Percentiles rank a stretch among this genome's conserved stretches.
Conservation (phyloP, 2,329 filamentous ascomycete genomes). For the Fusarium abutilonis region DNA sequence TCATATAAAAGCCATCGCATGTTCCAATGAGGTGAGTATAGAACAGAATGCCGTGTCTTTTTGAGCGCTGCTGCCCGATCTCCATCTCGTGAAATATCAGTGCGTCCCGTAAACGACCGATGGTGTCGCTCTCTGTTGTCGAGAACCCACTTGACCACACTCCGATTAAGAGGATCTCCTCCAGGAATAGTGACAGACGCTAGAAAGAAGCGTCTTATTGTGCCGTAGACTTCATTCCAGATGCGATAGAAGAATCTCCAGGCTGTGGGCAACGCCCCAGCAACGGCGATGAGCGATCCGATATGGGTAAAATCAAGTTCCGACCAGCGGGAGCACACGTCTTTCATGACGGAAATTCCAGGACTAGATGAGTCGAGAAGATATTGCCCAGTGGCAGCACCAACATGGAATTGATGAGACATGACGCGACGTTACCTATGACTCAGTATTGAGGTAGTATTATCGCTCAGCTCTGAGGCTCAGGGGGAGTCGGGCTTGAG, state of each 20-base stretch:
- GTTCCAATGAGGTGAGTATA: conserved; percentile 58
- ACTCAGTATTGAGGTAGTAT: not conserved
- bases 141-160: conserved; percentile 58
- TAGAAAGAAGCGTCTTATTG: conserved; percentile 55
- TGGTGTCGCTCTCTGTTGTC: conserved; percentile 53
- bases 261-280: conserved; percentile 53
- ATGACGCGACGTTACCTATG: conserved; percentile 19
- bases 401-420: conserved; percentile 40
- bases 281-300: conserved; percentile 57
- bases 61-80: conserved; percentile 55
- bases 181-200: conserved; percentile 56
- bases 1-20: conserved; percentile 61
- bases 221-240: conserved; percentile 53
- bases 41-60: conserved; percentile 54
- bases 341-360: conserved; percentile 50
- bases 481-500: conserved; percentile 2
- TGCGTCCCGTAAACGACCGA: conserved; percentile 57
- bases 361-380: conserved; percentile 48
- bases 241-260: conserved; percentile 52
- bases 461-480: conserved; percentile 12
- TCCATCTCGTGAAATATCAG: conserved; percentile 48
- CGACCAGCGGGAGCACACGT: conserved; percentile 54
- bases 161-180: conserved; percentile 57
- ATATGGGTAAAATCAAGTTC: conserved; percentile 58
- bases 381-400: conserved; percentile 23